These are phyloP conservation scores for Pinus taeda DNA, from an alignment of 75 land plant genomes.

Conservation along the genomic window DNA sequence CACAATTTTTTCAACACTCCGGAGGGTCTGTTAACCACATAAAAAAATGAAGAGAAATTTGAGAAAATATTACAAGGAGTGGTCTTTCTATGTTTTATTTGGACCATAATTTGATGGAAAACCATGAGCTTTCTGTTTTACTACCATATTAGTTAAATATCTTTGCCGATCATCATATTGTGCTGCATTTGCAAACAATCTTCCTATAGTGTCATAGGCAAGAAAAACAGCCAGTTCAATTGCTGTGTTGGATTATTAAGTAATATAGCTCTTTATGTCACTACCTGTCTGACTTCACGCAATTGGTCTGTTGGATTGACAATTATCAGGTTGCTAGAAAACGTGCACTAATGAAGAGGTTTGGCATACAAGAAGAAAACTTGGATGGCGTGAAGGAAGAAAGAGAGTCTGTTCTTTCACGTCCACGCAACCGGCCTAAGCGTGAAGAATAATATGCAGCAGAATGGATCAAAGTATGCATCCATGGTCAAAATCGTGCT, in stretches of 20 bases:
- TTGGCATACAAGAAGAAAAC: neutral
- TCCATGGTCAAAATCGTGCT: neutral
- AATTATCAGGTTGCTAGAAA: neutral
- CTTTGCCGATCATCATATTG: neutral
- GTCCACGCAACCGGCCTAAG: slow-evolving; percentile 3
- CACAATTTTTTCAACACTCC: too few relatives aligned
- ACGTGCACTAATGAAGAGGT: neutral
- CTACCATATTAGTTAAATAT: too few relatives aligned
- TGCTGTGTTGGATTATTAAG: neutral
- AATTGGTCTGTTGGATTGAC: neutral
- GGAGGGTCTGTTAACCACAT: too few relatives aligned
- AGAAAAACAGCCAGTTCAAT: too few relatives aligned
- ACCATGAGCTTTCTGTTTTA: neutral
- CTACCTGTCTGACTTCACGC: neutral
- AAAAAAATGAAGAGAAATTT: neutral
- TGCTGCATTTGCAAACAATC: neutral
- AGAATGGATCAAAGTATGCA: neutral
- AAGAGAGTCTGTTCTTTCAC: neutral
- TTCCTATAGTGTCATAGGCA: neutral
- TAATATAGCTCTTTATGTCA: neutral
- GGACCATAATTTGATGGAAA: neutral
- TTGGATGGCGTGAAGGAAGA: neutral
- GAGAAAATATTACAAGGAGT: neutral
- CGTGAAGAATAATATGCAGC: neutral
- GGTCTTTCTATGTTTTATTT: neutral